phyloP scores from a whole-genome alignment of 768 basidiomycete species.

The Tulasnella sp. region DNA sequence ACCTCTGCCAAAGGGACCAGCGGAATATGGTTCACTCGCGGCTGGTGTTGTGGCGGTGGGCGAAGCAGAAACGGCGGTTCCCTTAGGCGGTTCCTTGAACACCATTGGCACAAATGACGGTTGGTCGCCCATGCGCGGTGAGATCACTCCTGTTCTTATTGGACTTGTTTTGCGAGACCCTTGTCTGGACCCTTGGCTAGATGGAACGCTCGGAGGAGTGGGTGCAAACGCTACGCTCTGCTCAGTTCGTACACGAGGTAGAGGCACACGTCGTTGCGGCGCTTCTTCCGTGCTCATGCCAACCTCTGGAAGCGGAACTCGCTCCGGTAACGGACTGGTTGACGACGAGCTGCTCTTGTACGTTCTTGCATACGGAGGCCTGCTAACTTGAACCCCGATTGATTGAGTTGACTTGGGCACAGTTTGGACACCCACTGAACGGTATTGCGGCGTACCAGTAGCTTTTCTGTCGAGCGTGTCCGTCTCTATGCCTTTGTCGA shows the following conservation, averaged over 20 bases:
- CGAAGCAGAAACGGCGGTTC: neutral
- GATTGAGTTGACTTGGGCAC: constrained; percentile 49
- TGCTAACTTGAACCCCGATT: constrained; percentile 55
- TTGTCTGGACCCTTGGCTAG: neutral
- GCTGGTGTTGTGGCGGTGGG: constrained; percentile 16
- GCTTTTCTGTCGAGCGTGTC: constrained; percentile 31
- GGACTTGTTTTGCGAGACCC: neutral
- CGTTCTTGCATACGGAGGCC: constrained; percentile 14
- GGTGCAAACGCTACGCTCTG: neutral
- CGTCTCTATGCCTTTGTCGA: constrained; percentile 35
- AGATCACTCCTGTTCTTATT: neutral
- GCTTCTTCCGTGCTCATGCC: neutral
- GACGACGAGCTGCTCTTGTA: neutral
- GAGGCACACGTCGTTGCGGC: neutral
- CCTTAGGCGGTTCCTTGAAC: neutral
- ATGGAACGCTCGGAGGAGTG: neutral
- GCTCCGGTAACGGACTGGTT: constrained; percentile 5
- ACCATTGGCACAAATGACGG: neutral
- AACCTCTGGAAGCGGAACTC: neutral
- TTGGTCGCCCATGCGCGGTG: neutral
- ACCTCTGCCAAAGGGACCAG: constrained; percentile 11
- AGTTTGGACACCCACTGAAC: constrained; percentile 69
- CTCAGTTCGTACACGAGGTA: neutral
- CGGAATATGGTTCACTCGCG: neutral
- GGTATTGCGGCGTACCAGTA: constrained; percentile 48